Conservation (phyloP, 441 rosid genomes). For the Rhodomyrtus psidioides region DNA sequence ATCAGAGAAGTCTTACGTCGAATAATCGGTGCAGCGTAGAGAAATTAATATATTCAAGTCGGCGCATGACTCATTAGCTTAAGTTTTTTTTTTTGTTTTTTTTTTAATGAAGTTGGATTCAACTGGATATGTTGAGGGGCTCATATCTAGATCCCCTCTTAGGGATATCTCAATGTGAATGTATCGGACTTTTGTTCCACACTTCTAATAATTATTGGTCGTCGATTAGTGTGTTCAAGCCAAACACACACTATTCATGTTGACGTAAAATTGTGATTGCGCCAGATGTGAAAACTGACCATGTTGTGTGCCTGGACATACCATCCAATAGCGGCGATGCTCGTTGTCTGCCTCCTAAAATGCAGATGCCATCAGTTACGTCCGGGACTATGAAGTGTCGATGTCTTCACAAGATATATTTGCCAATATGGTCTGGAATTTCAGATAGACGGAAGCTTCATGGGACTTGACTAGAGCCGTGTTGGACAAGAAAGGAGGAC, state of each 20-base stretch:
- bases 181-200: too few relatives aligned
- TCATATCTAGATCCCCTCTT: too few relatives aligned
- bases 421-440: not conserved
- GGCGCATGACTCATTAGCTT: too few relatives aligned
- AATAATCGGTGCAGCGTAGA: too few relatives aligned
- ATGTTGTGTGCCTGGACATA: not conserved
- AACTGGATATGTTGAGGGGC: too few relatives aligned
- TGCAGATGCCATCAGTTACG: not conserved
- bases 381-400: not conserved
- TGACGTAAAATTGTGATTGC: not conserved
- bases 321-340: not conserved
- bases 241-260: not conserved
- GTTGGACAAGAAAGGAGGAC: not conserved
- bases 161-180: accelerated
- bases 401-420: not conserved
- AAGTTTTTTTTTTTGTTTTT: too few relatives aligned
- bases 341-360: not conserved
- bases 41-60: too few relatives aligned
- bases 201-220: too few relatives aligned
- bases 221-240: not conserved
- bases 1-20: too few relatives aligned
- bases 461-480: not conserved
- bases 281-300: not conserved
- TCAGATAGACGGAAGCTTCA: not conserved
- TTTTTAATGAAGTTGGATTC: too few relatives aligned